Evolutionary conservation across 2,329 filamentous ascomycete species (phyloP).

Genomic region (Phyllosticta citriasiana): DNA sequence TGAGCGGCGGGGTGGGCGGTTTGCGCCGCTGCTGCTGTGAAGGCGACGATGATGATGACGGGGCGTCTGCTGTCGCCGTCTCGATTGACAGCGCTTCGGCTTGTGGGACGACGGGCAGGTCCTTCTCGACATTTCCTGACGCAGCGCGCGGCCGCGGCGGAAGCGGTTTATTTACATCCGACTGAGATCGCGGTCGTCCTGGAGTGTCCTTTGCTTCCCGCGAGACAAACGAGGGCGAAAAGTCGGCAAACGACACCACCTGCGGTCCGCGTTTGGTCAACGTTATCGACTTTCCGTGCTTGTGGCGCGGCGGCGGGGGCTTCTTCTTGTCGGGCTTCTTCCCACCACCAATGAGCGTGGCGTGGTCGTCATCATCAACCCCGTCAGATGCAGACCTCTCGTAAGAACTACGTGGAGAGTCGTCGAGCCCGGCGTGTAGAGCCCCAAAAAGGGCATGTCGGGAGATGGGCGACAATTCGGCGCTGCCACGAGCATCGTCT

Average conservation of each 20-base stretch:
- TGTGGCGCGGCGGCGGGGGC: conserved; percentile 60
- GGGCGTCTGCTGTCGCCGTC: neutral
- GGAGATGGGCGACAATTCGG: conserved; percentile 50
- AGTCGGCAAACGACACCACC: conserved; percentile 26
- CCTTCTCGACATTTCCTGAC: neutral
- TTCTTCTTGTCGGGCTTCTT: conserved; percentile 46
- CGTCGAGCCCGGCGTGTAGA: conserved; percentile 33
- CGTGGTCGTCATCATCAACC: conserved; percentile 33
- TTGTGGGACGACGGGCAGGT: neutral
- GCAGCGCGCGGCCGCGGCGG: conserved; percentile 39
- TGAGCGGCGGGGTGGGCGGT: conserved; percentile 21
- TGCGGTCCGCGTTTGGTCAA: conserved; percentile 44
- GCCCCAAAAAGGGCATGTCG: conserved; percentile 50
- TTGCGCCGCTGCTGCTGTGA: conserved; percentile 10
- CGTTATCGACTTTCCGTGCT: conserved; percentile 57
- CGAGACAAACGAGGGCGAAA: conserved; percentile 16
- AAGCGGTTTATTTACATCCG: conserved; percentile 53
- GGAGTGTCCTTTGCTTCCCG: conserved; percentile 12
- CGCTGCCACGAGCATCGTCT: conserved; percentile 42
- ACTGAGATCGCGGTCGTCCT: conserved; percentile 20
- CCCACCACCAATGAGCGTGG: conserved; percentile 16
- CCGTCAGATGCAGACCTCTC: conserved; percentile 44
- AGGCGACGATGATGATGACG: neutral
- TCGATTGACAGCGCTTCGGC: conserved; percentile 12
- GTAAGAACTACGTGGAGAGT: conserved; percentile 50